Percentiles rank a stretch among this genome's conserved stretches.
Conservation (phyloP, 1,284 basidiomycete species). For the Apiotrichum mycotoxinovorans region DNA sequence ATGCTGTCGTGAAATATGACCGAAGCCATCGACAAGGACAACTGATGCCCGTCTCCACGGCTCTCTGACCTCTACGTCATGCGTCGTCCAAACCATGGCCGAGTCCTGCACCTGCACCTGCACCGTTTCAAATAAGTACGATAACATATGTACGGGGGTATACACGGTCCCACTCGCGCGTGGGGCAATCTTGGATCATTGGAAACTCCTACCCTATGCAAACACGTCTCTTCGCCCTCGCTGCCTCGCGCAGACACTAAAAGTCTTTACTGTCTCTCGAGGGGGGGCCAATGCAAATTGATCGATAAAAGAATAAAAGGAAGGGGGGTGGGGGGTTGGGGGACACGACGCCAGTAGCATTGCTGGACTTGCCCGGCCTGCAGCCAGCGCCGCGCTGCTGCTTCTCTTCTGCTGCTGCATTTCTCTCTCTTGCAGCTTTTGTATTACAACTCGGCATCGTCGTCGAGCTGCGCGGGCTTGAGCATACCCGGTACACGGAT, state of each 20-base stretch:
- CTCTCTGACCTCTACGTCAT: too few species aligned
- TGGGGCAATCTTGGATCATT: background rate
- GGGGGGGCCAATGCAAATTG: slow-evolving; percentile 6
- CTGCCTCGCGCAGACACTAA: background rate
- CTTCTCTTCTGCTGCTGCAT: background rate
- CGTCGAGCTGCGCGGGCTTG: slow-evolving; percentile 83
- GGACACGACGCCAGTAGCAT: too few species aligned
- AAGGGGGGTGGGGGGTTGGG: too few species aligned
- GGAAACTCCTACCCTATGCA: slow-evolving; percentile 4
- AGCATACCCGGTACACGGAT: slow-evolving; percentile 98
- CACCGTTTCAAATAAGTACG: background rate
- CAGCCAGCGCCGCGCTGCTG: background rate
- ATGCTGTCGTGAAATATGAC: too few species aligned
- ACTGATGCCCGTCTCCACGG: too few species aligned
- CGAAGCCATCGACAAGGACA: too few species aligned
- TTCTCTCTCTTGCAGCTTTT: background rate
- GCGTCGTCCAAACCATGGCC: too few species aligned
- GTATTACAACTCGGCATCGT: slow-evolving; percentile 60
- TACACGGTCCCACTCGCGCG: background rate
- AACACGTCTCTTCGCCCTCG: slow-evolving; percentile 1
- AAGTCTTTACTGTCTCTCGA: background rate
- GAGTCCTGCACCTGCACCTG: background rate
- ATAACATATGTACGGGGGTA: slow-evolving; percentile 12
- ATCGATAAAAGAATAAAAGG: background rate
- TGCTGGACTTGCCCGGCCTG: too few species aligned